phyloP scores from a whole-genome alignment of 2,329 filamentous ascomycete species.

The Colletotrichum chrysophilum region DNA sequence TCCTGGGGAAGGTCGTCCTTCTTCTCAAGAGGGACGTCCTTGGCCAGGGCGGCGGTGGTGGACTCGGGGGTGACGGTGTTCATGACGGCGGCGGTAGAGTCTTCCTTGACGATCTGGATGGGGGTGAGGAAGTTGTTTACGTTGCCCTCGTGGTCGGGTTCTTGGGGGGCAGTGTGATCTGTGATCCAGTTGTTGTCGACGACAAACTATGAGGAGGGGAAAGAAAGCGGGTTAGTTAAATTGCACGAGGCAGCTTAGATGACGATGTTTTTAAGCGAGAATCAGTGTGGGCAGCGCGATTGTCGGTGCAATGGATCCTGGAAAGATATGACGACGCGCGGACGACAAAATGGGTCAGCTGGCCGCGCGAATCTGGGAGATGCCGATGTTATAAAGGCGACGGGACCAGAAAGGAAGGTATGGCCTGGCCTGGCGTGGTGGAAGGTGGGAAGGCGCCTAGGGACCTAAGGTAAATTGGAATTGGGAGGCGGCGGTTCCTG shows the following conservation, averaged over 20 bases:
- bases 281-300: constrained; percentile 14
- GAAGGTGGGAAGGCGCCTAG: constrained; percentile 3
- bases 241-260: not conserved
- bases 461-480: constrained; percentile 12
- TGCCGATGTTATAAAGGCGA: constrained; percentile 16
- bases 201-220: constrained; percentile 72
- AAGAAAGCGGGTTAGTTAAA: constrained; percentile 18
- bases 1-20: constrained; percentile 7
- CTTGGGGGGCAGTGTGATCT: constrained; percentile 80
- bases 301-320: constrained; percentile 14
- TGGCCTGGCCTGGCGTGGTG: not conserved
- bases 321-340: constrained; percentile 20
- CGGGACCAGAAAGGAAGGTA: not conserved
- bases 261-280: constrained; percentile 17
- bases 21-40: constrained; percentile 40
- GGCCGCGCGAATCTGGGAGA: constrained; percentile 13
- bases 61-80: constrained; percentile 74
- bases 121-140: constrained; percentile 90
- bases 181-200: constrained; percentile 91
- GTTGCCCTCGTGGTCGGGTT: constrained; percentile 83
- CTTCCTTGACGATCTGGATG: constrained; percentile 65
- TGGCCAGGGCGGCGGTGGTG: constrained; percentile 74
- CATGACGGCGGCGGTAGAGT: constrained; percentile 57
- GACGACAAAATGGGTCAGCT: constrained; percentile 6
- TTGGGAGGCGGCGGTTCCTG: constrained; percentile 19